A percentile compares a stretch with the other conserved stretches of the same genome.
phyloP scores from a whole-genome alignment of 2,329 filamentous ascomycete genomes.

The Teratosphaeria zuluensis region DNA sequence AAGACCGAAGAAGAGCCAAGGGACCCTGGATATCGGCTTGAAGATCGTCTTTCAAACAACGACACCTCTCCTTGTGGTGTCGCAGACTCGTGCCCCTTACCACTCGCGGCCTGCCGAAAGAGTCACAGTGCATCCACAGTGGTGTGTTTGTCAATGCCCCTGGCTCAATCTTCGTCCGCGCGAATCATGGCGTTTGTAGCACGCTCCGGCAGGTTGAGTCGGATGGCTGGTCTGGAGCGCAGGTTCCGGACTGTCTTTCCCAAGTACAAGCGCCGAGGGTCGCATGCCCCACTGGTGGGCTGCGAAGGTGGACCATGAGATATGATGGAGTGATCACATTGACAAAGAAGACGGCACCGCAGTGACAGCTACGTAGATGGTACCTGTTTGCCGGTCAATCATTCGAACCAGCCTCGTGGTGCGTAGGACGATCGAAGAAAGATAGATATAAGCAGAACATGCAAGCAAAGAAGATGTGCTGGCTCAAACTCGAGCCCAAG shows the following conservation, averaged over 20 bases:
- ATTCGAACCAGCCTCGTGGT: not conserved
- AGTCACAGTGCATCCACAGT: not conserved
- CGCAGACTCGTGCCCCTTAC: conserved; percentile 3
- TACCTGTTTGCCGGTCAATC: not conserved
- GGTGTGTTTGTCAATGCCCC: not conserved
- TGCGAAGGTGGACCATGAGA: conserved; percentile 1
- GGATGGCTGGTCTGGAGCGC: not conserved
- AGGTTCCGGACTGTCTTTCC: not conserved
- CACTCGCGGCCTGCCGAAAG: conserved; percentile 1
- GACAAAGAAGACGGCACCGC: conserved; percentile 1
- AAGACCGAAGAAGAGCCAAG: too few relatives aligned
- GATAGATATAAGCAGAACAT: not conserved
- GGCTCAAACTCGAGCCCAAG: not conserved
- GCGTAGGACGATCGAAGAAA: not conserved
- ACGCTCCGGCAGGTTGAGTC: not conserved
- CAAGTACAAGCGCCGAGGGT: not conserved
- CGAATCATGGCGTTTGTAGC: conserved; percentile 1
- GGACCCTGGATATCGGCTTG: not conserved
- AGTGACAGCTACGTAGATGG: not conserved
- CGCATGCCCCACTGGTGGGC: not conserved
- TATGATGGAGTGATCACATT: not conserved
- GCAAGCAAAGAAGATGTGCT: not conserved
- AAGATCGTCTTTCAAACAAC: not conserved
- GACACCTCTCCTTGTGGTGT: conserved; percentile 1
- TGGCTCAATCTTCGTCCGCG: not conserved